These are phyloP conservation scores for Xylaria polymorpha DNA, from an alignment of 2,329 filamentous ascomycete genomes.

Conservation along the genomic window DNA sequence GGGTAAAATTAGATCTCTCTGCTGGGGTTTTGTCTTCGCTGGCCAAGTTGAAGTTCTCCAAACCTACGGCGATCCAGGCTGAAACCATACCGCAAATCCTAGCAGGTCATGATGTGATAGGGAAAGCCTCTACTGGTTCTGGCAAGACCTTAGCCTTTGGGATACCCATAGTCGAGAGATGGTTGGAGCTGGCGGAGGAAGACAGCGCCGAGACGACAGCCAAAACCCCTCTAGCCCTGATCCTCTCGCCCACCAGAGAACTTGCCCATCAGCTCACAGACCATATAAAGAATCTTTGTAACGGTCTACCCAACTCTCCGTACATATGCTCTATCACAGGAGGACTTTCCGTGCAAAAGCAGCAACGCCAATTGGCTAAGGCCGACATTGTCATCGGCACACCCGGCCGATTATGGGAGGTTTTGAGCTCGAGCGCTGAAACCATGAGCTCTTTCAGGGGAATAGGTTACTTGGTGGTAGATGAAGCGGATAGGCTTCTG, in stretches of 20 bases:
- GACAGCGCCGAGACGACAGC: slow-evolving; percentile 48
- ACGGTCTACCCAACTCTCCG: slow-evolving; percentile 67
- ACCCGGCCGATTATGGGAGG: slow-evolving; percentile 93
- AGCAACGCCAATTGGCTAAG: slow-evolving; percentile 82
- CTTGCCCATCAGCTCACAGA: slow-evolving; percentile 90
- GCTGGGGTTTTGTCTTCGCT: slow-evolving; percentile 77
- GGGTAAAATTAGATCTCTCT: slow-evolving; percentile 80
- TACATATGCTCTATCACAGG: slow-evolving; percentile 91
- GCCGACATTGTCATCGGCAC: slow-evolving; percentile 96
- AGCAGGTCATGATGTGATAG: slow-evolving; percentile 88
- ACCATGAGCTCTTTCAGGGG: slow-evolving; percentile 76
- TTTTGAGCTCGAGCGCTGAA: slow-evolving; percentile 80
- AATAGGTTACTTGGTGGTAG: slow-evolving; percentile 86
- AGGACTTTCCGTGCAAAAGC: slow-evolving; percentile 93
- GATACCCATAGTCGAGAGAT: slow-evolving; percentile 90
- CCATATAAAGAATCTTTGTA: slow-evolving; percentile 82
- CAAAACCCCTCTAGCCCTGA: slow-evolving; percentile 75
- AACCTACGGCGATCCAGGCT: slow-evolving; percentile 84
- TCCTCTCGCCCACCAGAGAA: slow-evolving; percentile 92
- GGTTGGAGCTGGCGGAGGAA: slow-evolving; percentile 64
- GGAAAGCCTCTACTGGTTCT: slow-evolving; percentile 95
- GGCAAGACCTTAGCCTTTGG: slow-evolving; percentile 96
- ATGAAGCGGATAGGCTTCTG: slow-evolving; percentile 92
- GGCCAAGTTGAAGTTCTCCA: slow-evolving; percentile 80
- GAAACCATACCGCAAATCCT: slow-evolving; percentile 84